Base-by-base conservation (phyloP, 2,329 filamentous ascomycete species). In the Alternaria tenuissima region DNA sequence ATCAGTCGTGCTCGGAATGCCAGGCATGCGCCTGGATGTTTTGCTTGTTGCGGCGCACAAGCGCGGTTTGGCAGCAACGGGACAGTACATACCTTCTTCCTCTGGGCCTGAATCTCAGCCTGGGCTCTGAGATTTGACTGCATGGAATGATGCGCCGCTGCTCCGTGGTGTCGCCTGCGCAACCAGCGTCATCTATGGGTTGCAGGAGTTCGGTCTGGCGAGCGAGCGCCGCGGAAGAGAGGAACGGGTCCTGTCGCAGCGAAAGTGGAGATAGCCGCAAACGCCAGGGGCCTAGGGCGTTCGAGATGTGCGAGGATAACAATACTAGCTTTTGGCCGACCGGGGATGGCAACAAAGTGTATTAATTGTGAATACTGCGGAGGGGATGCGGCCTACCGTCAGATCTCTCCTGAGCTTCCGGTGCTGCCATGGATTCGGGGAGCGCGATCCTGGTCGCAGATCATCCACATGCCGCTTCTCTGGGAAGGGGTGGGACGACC, bases 101-200 rank as follows among this genome's bases (percentile, higher is more conserved):
- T 84, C 74, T 85, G 84, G 74, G 83, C 84, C 76, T 87, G 85
- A 73, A 84, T 78, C 80, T 87, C 85, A 78, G 84, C 83, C 80
- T 84, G 84, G 72, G 82, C 78, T 74, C 74, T 80, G 63, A 75
- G 72, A 72, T 78, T 78, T 76, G 79, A 80, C 80, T 82, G 81
- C 75, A 78, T 78, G 73, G 71, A 70, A 76, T 70, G 75, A 60
- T 60, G 57, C 73, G 74, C 70, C 73, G 70, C 73, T 72, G 67
- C 70, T 61, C 62, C 61, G 62, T 68, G 56, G 66, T 61, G 63
- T 66, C 59, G 69, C 63, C 63, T 68, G 65, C 68, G 59, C 68
- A 59, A 64, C 65, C 69, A 69, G 72, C 76, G 75, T 76, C 76
- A 78, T 78, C 71, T 76, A 77, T 63, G 55, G 26, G 46, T 49